A percentile compares a stretch with the other conserved stretches of the same genome.
Conservation (phyloP, 345 rosid genomes). For the Ceriops tagal region DNA sequence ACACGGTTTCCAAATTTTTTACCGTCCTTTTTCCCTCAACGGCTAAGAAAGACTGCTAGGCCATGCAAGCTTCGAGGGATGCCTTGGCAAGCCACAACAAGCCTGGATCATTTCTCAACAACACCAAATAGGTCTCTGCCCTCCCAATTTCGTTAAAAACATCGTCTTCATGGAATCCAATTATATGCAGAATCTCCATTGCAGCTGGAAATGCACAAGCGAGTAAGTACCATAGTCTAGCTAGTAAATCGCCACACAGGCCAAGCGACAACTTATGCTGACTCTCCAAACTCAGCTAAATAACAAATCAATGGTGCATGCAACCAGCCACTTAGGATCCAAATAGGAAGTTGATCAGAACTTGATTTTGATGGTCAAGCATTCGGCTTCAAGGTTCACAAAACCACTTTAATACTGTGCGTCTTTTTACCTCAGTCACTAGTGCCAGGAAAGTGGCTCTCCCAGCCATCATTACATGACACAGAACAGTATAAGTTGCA, state of each 20-base stretch:
- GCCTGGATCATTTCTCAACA: conserved; percentile 89
- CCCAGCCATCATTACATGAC: too few relatives aligned
- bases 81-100: conserved; percentile 92
- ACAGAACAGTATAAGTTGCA: too few relatives aligned
- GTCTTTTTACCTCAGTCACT: too few relatives aligned
- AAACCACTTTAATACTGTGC: too few relatives aligned
- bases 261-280: not conserved
- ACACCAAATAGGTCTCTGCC: conserved; percentile 56
- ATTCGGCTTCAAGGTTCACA: too few relatives aligned
- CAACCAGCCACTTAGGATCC: not conserved
- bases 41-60: conserved; percentile 25
- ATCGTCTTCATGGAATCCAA: conserved; percentile 75
- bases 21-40: not conserved
- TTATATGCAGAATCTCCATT: conserved; percentile 60
- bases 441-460: too few relatives aligned
- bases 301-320: not conserved
- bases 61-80: conserved; percentile 51
- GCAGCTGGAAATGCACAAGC: conserved; percentile 52
- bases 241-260: not conserved
- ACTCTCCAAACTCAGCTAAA: not conserved
- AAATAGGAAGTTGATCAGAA: not conserved
- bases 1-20: too few relatives aligned
- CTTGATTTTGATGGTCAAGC: too few relatives aligned
- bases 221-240: not conserved
- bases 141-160: conserved; percentile 46